Conservation (phyloP, 1,139 yeast species). For the Candida sp. region DNA sequence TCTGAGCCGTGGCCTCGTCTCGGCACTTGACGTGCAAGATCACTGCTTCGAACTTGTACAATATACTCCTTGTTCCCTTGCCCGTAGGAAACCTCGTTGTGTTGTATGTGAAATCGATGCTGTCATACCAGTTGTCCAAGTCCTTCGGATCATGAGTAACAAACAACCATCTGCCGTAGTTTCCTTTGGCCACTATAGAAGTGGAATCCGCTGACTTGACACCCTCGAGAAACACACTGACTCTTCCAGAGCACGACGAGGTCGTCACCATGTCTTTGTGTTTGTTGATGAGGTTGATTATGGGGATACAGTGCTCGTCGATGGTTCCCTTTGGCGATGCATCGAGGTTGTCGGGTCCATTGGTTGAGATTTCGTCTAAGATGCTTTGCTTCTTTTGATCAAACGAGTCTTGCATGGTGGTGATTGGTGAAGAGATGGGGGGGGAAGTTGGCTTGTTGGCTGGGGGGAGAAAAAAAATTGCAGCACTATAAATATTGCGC, state of each 20-base stretch:
- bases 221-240: constrained; percentile 82
- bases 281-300: constrained; percentile 67
- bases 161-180: constrained; percentile 85
- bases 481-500: too few species aligned
- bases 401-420: constrained; percentile 53
- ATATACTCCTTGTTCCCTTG: constrained; percentile 53
- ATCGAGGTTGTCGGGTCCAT: constrained; percentile 54
- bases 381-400: constrained; percentile 69
- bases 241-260: constrained; percentile 88
- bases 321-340: constrained; percentile 87
- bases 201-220: constrained; percentile 25
- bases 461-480: not conserved
- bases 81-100: constrained; percentile 11
- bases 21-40: constrained; percentile 85
- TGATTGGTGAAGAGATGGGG: not conserved
- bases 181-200: constrained; percentile 84
- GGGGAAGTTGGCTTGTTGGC: not conserved
- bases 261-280: constrained; percentile 79
- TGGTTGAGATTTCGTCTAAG: constrained; percentile 55
- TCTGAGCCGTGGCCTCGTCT: constrained; percentile 58
- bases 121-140: constrained; percentile 56
- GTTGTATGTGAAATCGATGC: constrained; percentile 27
- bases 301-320: constrained; percentile 72
- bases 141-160: constrained; percentile 68
- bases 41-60: constrained; percentile 84